Percentiles rank a stretch among this genome's conserved stretches.
Evolutionary conservation across 2,329 filamentous ascomycete genomes (phyloP).

Genomic region (Tolypocladium capitatum): DNA sequence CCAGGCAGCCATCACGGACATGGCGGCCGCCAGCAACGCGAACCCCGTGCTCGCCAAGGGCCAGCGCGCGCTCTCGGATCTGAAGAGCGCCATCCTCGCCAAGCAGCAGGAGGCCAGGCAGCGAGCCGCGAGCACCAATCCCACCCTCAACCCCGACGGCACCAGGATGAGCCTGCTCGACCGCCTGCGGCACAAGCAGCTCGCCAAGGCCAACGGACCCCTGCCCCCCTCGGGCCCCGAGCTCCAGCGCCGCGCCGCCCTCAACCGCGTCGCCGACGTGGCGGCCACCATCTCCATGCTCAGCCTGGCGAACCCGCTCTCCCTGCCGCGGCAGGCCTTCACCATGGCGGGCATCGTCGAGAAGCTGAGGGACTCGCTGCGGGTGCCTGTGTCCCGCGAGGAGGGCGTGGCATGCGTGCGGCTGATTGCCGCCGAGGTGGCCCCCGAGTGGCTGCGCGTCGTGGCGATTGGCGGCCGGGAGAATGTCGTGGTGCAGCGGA

Average conservation of each 20-base stretch:
- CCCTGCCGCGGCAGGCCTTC: slow-evolving; percentile 48
- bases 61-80: slow-evolving; percentile 53
- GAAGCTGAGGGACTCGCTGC: slow-evolving; percentile 55
- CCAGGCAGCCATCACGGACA: slow-evolving; percentile 20
- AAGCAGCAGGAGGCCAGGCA: slow-evolving; percentile 31
- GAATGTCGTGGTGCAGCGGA: slow-evolving; percentile 41
- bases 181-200: slow-evolving; percentile 59
- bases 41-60: slow-evolving; percentile 51
- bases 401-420: slow-evolving; percentile 37
- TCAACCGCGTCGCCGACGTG: slow-evolving; percentile 56
- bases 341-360: slow-evolving; percentile 48
- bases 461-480: slow-evolving; percentile 39
- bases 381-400: slow-evolving; percentile 37
- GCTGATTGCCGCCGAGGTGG: slow-evolving; percentile 39
- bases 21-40: slow-evolving; percentile 24
- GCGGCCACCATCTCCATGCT: slow-evolving; percentile 55
- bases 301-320: slow-evolving; percentile 34
- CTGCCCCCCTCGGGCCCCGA: slow-evolving; percentile 43
- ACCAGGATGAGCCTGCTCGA: slow-evolving; percentile 58
- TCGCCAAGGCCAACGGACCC: slow-evolving; percentile 40
- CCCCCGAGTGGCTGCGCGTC: slow-evolving; percentile 42
- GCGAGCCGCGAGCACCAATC: slow-evolving; percentile 15
- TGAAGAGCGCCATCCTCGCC: slow-evolving; percentile 47
- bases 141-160: slow-evolving; percentile 27
- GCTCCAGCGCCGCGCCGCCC: slow-evolving; percentile 47